Evolutionary conservation across 805 yeast species (phyloP).

Genomic region (Candida taoyuanica): DNA sequence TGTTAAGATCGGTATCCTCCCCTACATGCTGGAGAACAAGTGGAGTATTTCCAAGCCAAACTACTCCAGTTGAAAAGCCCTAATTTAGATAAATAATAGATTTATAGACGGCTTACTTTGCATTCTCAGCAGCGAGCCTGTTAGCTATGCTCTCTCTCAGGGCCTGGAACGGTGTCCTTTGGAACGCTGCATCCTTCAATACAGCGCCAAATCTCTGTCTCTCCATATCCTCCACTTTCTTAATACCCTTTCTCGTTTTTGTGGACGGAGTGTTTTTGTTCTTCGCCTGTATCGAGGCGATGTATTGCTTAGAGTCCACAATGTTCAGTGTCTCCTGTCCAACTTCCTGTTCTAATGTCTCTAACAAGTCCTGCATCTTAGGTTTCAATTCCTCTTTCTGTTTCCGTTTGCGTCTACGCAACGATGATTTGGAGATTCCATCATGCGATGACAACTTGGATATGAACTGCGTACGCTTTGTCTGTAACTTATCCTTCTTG

Average conservation of each 20-base stretch:
- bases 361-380: constrained; percentile 57
- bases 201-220: constrained; percentile 53
- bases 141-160: constrained; percentile 50
- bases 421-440: constrained; percentile 60
- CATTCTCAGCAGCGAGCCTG: constrained; percentile 14
- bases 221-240: constrained; percentile 53
- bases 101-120: neutral
- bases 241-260: constrained; percentile 48
- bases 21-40: constrained; percentile 42
- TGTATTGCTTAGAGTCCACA: constrained; percentile 15
- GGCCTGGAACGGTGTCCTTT: constrained; percentile 59
- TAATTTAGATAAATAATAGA: constrained; percentile 1
- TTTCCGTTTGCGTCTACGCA: constrained; percentile 60
- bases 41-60: constrained; percentile 27
- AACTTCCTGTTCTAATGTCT: constrained; percentile 37
- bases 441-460: constrained; percentile 33
- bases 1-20: constrained; percentile 55
- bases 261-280: constrained; percentile 48
- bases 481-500: constrained; percentile 47
- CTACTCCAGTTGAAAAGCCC: constrained; percentile 9
- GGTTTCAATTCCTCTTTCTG: constrained; percentile 62
- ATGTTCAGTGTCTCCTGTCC: constrained; percentile 18
- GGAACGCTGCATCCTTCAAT: constrained; percentile 49
- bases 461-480: constrained; percentile 35
- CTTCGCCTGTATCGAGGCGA: constrained; percentile 13